These are phyloP conservation scores for Heracleum sosnowskyi DNA, from an alignment of 129 eudicot genomes.

Conservation along the genomic window DNA sequence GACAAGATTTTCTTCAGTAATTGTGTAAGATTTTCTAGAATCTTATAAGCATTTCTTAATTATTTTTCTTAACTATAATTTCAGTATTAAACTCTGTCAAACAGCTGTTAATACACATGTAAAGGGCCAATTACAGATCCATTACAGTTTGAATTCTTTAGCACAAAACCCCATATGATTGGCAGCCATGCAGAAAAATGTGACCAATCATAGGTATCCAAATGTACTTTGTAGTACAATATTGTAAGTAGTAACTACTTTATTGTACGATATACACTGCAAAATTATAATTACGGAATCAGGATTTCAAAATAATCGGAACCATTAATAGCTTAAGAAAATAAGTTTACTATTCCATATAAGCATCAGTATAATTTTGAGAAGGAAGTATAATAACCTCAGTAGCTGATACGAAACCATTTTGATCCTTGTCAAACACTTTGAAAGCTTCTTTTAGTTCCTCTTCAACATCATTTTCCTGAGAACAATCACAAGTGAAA, in stretches of 20 bases:
- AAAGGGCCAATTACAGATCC: conserved; percentile 2
- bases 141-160: not conserved
- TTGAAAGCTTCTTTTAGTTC: conserved; percentile 64
- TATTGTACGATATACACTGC: no score
- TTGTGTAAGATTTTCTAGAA: not conserved
- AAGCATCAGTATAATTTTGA: not conserved
- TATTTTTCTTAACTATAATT: no score
- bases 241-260: no score
- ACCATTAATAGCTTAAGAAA: no score
- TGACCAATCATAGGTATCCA: no score
- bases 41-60: not conserved
- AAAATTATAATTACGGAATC: no score
- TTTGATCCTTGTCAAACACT: conserved; percentile 65
- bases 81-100: not conserved
- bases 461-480: conserved; percentile 58
- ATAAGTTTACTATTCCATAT: no score
- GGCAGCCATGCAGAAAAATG: not conserved
- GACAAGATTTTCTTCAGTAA: not conserved
- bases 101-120: conserved; percentile 25
- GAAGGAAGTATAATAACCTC: conserved; percentile 21
- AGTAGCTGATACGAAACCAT: conserved; percentile 43
- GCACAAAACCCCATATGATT: not conserved
- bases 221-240: no score
- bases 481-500: not conserved
- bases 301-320: no score